Conservation (phyloP, 78 protist genomes). For the Dictyostelium brefeldianum region DNA sequence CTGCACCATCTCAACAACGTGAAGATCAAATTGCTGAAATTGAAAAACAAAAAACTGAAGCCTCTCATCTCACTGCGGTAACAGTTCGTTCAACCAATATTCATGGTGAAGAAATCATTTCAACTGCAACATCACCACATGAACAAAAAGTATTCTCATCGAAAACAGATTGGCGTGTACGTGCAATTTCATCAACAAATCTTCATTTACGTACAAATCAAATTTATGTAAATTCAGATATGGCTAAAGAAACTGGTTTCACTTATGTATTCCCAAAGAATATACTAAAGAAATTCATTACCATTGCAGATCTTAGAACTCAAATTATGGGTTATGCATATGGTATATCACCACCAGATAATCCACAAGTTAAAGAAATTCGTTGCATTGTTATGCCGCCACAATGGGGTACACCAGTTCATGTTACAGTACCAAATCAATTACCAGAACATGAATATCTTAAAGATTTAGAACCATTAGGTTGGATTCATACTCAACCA, state of each 20-base stretch:
- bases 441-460: constrained; percentile 97
- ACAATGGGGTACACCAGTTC: constrained; percentile 98
- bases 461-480: constrained; percentile 98
- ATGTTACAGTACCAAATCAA: constrained; percentile 92
- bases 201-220: constrained; percentile 98
- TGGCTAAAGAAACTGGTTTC: constrained; percentile 93
- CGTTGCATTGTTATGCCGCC: constrained; percentile 98
- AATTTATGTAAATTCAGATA: constrained; percentile 98
- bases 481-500: constrained; percentile 99
- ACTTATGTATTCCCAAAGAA: constrained; percentile 99
- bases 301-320: constrained; percentile 97
- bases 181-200: constrained; percentile 98
- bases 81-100: constrained; percentile 95
- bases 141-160: constrained; percentile 93
- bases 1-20: constrained; percentile 99
- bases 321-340: constrained; percentile 98
- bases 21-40: constrained; percentile 98
- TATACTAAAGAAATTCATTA: constrained; percentile 96
- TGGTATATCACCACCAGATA: constrained; percentile 98
- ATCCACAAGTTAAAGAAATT: constrained; percentile 98
- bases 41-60: constrained; percentile 96
- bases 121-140: constrained; percentile 95
- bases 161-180: constrained; percentile 99
- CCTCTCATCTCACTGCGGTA: constrained; percentile 90
- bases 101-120: constrained; percentile 98